Evolutionary conservation across 2,329 filamentous ascomycete genomes (phyloP).

Genomic region (Neopestalotiopsis sp.): DNA sequence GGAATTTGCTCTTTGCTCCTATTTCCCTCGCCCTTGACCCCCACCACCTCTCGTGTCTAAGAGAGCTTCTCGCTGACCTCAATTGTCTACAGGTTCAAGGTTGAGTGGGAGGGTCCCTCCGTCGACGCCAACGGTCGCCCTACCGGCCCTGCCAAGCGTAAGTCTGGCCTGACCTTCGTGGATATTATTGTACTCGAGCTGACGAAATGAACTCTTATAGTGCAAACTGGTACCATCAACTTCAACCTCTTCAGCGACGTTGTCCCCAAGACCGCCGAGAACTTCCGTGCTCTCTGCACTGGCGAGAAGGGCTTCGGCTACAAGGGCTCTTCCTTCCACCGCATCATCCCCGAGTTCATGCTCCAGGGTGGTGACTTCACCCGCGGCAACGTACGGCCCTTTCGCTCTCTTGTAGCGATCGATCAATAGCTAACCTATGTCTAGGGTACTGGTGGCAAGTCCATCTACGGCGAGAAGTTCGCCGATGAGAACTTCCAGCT

Average conservation of each 20-base stretch:
- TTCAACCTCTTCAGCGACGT: constrained; percentile 86
- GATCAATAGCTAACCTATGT: constrained; percentile 1
- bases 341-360: constrained; percentile 93
- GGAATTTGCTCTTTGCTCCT: constrained; percentile 61
- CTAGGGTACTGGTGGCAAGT: constrained; percentile 88
- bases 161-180: constrained; percentile 36
- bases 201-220: constrained; percentile 47
- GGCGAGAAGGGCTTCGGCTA: constrained; percentile 84
- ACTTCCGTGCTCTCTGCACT: constrained; percentile 87
- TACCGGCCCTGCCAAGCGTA: constrained; percentile 64
- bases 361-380: constrained; percentile 97
- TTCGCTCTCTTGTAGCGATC: background rate
- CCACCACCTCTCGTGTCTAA: constrained; percentile 12
- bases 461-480: constrained; percentile 96
- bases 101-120: constrained; percentile 74
- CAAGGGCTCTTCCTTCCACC: constrained; percentile 85
- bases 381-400: constrained; percentile 77
- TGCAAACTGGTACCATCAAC: constrained; percentile 78
- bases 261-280: constrained; percentile 86
- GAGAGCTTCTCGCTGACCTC: constrained; percentile 26
- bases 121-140: constrained; percentile 63
- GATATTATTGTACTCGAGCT: constrained; percentile 20
- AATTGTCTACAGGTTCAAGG: constrained; percentile 68
- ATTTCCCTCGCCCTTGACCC: constrained; percentile 22
- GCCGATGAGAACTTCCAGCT: constrained; percentile 87